Percentiles rank a stretch among this genome's conserved stretches.
phyloP scores from a whole-genome alignment of 768 basidiomycete species.

The Sporobolomyces phaffii region DNA sequence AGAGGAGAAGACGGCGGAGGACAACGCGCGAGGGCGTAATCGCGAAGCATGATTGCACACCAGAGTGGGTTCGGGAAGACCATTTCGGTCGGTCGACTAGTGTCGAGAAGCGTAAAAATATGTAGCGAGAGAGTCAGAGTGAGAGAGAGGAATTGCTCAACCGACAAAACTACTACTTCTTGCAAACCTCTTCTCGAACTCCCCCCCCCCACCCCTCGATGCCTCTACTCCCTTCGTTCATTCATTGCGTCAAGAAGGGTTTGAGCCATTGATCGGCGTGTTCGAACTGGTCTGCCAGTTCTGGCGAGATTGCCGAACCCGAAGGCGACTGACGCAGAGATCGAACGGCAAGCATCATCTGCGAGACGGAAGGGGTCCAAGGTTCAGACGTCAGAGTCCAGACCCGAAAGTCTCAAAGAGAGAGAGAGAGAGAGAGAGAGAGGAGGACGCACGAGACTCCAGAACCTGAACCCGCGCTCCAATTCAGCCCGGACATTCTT shows the following conservation, averaged over 20 bases:
- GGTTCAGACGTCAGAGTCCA: too few species aligned
- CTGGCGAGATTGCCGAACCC: constrained; percentile 70
- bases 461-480: constrained; percentile 94
- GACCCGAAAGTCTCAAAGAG: too few species aligned
- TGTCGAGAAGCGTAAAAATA: too few species aligned
- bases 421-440: constrained; percentile 21
- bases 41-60: too few species aligned
- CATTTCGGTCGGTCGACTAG: too few species aligned
- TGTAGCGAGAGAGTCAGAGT: background rate
- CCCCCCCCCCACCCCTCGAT: background rate
- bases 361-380: too few species aligned
- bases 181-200: background rate
- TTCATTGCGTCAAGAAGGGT: constrained; percentile 49
- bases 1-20: background rate
- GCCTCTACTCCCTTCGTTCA: background rate
- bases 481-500: constrained; percentile 81
- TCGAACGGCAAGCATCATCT: constrained; percentile 83
- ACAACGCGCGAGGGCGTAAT: background rate
- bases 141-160: background rate
- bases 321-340: constrained; percentile 60
- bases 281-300: constrained; percentile 93
- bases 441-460: constrained; percentile 75
- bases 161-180: too few species aligned
- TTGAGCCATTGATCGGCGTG: constrained; percentile 88
- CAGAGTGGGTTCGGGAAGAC: too few species aligned